Evolutionary conservation across 176 grass and related monocot genomes (phyloP).

Genomic region (Carex kokanica): DNA sequence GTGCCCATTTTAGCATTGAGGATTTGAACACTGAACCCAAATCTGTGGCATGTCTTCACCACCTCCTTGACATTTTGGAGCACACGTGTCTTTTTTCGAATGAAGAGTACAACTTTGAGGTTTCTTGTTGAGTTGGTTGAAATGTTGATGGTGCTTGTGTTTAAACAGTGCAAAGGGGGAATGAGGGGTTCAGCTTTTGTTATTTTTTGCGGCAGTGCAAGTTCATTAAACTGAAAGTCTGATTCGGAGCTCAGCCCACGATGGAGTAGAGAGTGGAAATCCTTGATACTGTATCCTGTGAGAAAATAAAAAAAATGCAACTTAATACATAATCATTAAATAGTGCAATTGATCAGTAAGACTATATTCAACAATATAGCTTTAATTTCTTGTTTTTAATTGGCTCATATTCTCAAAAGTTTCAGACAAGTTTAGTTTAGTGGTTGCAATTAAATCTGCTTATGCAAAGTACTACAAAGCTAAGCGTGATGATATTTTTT

Average conservation of each 20-base stretch:
- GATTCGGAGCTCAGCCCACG: constrained; percentile 49
- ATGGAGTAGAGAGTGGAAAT: constrained; percentile 70
- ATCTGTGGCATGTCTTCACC: constrained; percentile 57
- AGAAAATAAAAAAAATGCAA: neutral
- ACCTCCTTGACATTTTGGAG: constrained; percentile 67
- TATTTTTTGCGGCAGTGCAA: neutral
- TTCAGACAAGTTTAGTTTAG: neutral
- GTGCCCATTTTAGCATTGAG: constrained; percentile 65
- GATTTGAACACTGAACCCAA: constrained; percentile 77
- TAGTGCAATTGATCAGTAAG: neutral
- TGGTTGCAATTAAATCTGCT: neutral
- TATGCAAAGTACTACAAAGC: neutral
- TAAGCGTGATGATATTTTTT: neutral
- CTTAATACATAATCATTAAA: neutral
- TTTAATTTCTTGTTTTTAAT: neutral
- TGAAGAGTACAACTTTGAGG: constrained; percentile 80
- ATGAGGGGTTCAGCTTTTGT: constrained; percentile 8
- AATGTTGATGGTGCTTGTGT: constrained; percentile 1
- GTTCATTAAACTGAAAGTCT: constrained; percentile 11
- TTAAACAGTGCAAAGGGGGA: constrained; percentile 20
- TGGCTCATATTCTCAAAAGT: neutral
- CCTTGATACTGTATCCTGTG: constrained; percentile 63
- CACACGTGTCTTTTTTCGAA: constrained; percentile 69
- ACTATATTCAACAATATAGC: neutral
- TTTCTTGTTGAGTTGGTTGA: constrained; percentile 29